Conservation (phyloP, 1,284 basidiomycete genomes). For the Pseudozyma sp. region DNA sequence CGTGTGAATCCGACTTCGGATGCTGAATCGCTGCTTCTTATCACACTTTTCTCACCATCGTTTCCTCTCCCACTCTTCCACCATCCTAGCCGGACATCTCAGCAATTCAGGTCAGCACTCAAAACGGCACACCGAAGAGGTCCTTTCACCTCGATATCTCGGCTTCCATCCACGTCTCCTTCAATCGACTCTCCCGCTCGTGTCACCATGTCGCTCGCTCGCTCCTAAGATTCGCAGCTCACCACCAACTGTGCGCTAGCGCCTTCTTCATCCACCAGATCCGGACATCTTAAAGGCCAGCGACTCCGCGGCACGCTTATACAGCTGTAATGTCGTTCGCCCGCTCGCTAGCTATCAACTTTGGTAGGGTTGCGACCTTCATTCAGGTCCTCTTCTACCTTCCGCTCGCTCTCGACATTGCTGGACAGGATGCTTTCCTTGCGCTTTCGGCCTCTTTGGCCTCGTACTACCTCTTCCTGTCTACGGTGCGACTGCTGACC, state of each 20-base stretch:
- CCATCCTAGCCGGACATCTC: too few species aligned
- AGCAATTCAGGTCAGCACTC: too few species aligned
- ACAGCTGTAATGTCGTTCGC: conserved; percentile 35
- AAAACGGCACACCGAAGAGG: neutral
- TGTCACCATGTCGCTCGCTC: conserved; percentile 10
- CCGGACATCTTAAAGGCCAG: too few species aligned
- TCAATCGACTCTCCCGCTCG: too few species aligned
- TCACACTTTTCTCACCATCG: neutral
- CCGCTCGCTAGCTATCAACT: conserved; percentile 45
- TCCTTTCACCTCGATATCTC: neutral
- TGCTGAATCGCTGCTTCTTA: neutral
- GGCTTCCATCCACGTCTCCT: neutral
- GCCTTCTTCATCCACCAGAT: neutral
- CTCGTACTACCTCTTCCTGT: conserved; percentile 61
- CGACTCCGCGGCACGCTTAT: too few species aligned
- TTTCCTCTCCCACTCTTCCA: too few species aligned
- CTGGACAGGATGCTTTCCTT: conserved; percentile 65
- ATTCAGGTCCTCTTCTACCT: conserved; percentile 67
- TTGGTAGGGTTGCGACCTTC: conserved; percentile 57
- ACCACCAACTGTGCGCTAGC: neutral
- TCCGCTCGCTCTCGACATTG: conserved; percentile 66
- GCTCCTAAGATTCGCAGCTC: neutral
- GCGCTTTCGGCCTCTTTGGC: conserved; percentile 66
- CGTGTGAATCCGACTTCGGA: neutral
- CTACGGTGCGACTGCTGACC: conserved; percentile 58